phyloP scores from a whole-genome alignment of 768 basidiomycete species.

The Hygrocybe coccinea region DNA sequence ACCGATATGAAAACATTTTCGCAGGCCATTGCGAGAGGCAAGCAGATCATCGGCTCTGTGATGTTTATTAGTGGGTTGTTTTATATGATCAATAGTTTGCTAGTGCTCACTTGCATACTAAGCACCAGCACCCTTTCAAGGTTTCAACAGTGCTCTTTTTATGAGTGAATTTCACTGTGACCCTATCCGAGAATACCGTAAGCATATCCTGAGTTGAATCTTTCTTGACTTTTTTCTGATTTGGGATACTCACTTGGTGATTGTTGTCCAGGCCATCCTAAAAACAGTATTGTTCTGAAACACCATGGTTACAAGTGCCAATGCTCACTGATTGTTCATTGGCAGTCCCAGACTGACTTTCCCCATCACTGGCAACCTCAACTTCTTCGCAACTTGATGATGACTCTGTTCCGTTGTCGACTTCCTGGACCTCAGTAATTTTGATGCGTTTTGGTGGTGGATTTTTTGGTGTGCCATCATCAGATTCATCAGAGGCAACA shows the following conservation, averaged over 20 bases:
- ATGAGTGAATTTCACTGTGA: background rate
- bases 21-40: background rate
- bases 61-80: background rate
- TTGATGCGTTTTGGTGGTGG: no score
- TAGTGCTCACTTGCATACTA: slow-evolving; percentile 9
- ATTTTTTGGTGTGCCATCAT: no score
- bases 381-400: no score
- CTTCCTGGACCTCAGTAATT: no score
- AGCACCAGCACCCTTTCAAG: slow-evolving; percentile 7
- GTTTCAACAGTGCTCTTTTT: background rate
- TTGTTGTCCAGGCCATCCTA: background rate
- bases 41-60: background rate
- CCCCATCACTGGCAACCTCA: no score
- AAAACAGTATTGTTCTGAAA: background rate
- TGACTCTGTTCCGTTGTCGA: no score
- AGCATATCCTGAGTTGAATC: background rate
- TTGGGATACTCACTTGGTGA: background rate
- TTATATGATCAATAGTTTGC: background rate
- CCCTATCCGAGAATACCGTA: background rate
- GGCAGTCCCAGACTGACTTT: no score
- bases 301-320: no score
- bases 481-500: no score
- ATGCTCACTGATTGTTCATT: no score
- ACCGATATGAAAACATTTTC: slow-evolving; percentile 9
- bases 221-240: background rate